phyloP scores from a whole-genome alignment of 2,329 filamentous ascomycete species.

The Beauveria australis region DNA sequence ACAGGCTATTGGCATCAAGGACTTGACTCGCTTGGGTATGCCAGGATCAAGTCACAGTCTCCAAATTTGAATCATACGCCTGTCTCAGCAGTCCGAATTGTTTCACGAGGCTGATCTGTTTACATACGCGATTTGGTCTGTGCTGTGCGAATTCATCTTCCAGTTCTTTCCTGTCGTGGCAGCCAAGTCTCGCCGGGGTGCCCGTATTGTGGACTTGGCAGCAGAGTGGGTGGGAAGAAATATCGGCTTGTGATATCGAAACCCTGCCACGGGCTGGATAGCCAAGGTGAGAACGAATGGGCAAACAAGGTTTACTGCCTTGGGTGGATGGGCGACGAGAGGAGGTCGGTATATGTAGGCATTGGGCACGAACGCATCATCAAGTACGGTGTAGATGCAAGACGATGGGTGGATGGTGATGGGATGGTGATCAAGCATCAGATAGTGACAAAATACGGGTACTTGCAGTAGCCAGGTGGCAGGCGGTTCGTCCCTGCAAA shows the following conservation, averaged over 20 bases:
- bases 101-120: neutral
- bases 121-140: neutral
- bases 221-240: neutral
- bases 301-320: neutral
- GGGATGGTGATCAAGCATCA: neutral
- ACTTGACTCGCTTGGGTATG: no score
- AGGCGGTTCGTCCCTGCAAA: neutral
- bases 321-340: neutral
- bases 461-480: neutral
- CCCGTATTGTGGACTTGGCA: neutral
- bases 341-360: neutral
- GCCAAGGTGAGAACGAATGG: neutral
- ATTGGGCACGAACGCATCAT: neutral
- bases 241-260: neutral
- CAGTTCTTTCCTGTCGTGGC: neutral
- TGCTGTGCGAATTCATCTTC: neutral
- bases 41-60: no score
- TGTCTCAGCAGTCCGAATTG: neutral
- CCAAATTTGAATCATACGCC: no score
- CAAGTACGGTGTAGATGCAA: slow-evolving; percentile 5
- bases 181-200: neutral
- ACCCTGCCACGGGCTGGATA: neutral
- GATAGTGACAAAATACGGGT: neutral
- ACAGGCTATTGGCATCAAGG: no score
- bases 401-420: neutral